Base-by-base conservation (phyloP, 345 rosid genomes). In the Eucalyptus polybractea region DNA sequence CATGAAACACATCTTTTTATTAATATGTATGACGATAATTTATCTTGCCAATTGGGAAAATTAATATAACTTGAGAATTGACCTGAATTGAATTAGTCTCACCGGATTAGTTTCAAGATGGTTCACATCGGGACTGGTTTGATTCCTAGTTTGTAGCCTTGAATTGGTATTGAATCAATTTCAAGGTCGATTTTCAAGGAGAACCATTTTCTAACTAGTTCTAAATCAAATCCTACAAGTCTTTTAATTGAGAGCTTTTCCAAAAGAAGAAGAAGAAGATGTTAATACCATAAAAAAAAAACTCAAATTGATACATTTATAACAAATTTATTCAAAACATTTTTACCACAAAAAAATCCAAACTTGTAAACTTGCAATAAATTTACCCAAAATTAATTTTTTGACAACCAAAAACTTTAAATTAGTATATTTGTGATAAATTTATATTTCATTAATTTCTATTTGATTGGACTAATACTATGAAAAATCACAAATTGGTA, bases 341-440 rank as follows among this genome's bases (percentile, higher is more conserved):
- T 19, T 53, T 53, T 53, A 53, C 10, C 10, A 53, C 58, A 53
- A 53, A 21, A 53, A 53, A 53, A 53, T 53, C 10, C 5, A 53
- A 53, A 53, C 25, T 8, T 53, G 58, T 21, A 53, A 53, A 53
- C 25, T 0, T 8, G 1, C 5, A 53, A 21, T 53, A 53, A 53
- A 53, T 53, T 53, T 53, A 53, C 0, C 2, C 0, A 0, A 21
- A 53, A 53, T 0, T 53, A 53, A 21, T 53, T 53, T 53, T 53
- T 53, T 53, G 10, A 53, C 10, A 21, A 53, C 5, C 4, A 21
- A 53, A 53, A 53, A 21, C 1, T 51, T 51, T 51, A 53, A 53
- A 21, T 7, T 53, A 53, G 58, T 8, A 53, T 53, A 53, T 53
- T 53, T 53, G 25, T 8, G 58, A 53, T 0, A 21, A 53, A 53